Conservation (phyloP, 441 rosid genomes). For the Brassica balearica region DNA sequence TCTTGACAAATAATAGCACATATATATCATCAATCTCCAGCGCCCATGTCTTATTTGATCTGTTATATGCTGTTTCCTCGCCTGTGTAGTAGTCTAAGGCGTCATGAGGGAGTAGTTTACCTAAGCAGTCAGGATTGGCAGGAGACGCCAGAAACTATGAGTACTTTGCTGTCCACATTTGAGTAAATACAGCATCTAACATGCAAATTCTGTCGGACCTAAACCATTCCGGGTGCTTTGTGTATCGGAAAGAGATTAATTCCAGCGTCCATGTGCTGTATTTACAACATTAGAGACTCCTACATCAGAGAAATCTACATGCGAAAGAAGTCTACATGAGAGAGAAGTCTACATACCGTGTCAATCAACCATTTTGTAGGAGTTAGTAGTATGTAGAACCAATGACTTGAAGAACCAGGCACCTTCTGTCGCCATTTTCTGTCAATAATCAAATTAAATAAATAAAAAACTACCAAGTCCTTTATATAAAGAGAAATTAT, state of each 20-base stretch:
- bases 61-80: not conserved
- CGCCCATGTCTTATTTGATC: not conserved
- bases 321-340: too few relatives aligned
- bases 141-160: not conserved
- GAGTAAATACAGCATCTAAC: not conserved
- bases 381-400: not conserved
- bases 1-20: not conserved
- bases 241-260: not conserved
- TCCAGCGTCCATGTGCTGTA: not conserved
- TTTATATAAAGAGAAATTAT: not conserved
- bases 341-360: too few relatives aligned
- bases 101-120: not conserved
- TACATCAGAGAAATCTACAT: too few relatives aligned
- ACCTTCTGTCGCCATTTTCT: not conserved
- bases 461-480: not conserved
- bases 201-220: not conserved
- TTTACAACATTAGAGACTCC: not conserved
- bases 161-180: not conserved
- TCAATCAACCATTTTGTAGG: not conserved
- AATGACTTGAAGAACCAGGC: not conserved
- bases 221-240: not conserved
- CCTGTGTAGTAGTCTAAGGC: not conserved
- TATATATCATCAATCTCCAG: not conserved
- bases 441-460: not conserved
- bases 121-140: not conserved